Conservation (phyloP, 1,139 yeast genomes). For the Protomyces macrosporus region DNA sequence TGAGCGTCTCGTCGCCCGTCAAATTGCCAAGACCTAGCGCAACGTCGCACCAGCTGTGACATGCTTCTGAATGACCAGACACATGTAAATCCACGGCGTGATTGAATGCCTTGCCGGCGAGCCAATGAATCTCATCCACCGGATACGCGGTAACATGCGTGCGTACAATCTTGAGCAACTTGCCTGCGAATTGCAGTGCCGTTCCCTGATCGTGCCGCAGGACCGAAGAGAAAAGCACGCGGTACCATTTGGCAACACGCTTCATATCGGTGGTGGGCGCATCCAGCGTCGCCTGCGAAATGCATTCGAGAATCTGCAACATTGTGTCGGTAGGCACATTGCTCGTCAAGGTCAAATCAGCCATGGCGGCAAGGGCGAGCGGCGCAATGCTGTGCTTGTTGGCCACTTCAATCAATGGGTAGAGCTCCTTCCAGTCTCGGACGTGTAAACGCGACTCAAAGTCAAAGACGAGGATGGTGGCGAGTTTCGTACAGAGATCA, state of each 20-base stretch:
- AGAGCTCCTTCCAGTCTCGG: conserved; percentile 3
- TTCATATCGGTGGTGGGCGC: conserved; percentile 6
- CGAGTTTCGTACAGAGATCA: not conserved
- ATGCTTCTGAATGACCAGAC: conserved; percentile 25
- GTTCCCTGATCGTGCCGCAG: conserved; percentile 17
- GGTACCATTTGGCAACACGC: conserved; percentile 29
- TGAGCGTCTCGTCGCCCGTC: conserved; percentile 8
- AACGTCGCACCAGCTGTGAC: conserved; percentile 28
- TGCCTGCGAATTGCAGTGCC: not conserved
- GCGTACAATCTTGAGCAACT: conserved; percentile 9
- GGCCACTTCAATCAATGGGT: conserved; percentile 27
- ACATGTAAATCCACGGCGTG: conserved; percentile 29
- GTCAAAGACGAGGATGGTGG: conserved; percentile 6
- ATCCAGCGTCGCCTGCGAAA: not conserved
- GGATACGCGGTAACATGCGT: conserved; percentile 27
- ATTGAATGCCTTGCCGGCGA: conserved; percentile 31
- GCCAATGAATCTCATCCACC: conserved; percentile 30
- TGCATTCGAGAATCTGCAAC: conserved; percentile 2
- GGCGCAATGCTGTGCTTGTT: conserved; percentile 22
- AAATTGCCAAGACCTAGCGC: conserved; percentile 19
- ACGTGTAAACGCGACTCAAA: conserved; percentile 9
- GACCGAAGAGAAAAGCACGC: conserved; percentile 27
- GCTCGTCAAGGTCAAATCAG: conserved; percentile 9
- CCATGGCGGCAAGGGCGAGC: conserved; percentile 20
- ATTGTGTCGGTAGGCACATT: not conserved